These are phyloP conservation scores for Neurospora africana DNA, from an alignment of 495 filamentous ascomycete species.

Conservation along the genomic window DNA sequence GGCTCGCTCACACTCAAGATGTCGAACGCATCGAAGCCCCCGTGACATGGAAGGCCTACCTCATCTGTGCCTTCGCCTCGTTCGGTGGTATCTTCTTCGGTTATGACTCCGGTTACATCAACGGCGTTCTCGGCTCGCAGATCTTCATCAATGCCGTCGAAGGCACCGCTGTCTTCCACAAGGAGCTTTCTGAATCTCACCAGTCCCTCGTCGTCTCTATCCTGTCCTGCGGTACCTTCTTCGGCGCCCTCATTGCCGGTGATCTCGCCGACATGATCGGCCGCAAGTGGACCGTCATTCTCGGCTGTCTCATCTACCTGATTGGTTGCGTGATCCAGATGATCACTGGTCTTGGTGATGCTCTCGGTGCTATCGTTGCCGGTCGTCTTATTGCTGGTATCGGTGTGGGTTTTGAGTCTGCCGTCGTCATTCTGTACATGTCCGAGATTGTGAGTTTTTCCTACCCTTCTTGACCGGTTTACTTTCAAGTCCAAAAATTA, in stretches of 20 bases:
- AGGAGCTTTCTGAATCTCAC: slow-evolving; percentile 20
- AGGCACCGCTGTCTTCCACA: slow-evolving; percentile 5
- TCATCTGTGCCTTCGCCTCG: slow-evolving; percentile 59
- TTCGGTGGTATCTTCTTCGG: slow-evolving; percentile 63
- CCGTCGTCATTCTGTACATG: slow-evolving; percentile 70
- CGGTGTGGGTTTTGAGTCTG: slow-evolving; percentile 65
- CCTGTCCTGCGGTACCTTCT: slow-evolving; percentile 66
- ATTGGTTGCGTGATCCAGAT: slow-evolving; percentile 55
- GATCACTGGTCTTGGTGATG: slow-evolving; percentile 24
- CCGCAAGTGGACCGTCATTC: slow-evolving; percentile 57
- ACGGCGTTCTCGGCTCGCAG: slow-evolving; percentile 45
- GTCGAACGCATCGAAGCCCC: slow-evolving; percentile 50
- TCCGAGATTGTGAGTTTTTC: slow-evolving; percentile 42
- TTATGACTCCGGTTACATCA: slow-evolving; percentile 56
- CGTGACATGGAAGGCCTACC: slow-evolving; percentile 54
- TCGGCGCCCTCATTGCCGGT: slow-evolving; percentile 61
- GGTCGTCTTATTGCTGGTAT: slow-evolving; percentile 64
- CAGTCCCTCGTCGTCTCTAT: slow-evolving; percentile 63
- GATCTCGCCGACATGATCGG: slow-evolving; percentile 59
- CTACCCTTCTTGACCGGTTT: neutral
- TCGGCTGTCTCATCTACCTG: slow-evolving; percentile 53
- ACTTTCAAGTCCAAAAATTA: neutral
- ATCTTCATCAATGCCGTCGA: slow-evolving; percentile 40
- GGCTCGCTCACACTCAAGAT: slow-evolving; percentile 23
- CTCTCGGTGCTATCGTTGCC: slow-evolving; percentile 47